Evolutionary conservation across 768 basidiomycete genomes (phyloP).

Genomic region (Lentinula detonsa): DNA sequence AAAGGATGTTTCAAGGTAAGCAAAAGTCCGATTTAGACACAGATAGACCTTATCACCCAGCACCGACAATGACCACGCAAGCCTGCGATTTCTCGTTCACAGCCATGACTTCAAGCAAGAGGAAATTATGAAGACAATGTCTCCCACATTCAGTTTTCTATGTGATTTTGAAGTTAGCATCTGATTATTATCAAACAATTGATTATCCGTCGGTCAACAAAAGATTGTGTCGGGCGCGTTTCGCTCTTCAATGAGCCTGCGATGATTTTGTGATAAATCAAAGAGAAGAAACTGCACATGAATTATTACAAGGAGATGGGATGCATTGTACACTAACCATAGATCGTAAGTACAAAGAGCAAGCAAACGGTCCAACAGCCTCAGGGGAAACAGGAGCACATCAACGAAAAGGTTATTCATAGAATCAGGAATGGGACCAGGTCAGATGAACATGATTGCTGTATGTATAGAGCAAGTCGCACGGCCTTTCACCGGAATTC

Average conservation of each 20-base stretch:
- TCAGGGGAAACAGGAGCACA: neutral
- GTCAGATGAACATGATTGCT: neutral
- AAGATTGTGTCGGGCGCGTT: neutral
- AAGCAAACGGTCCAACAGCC: neutral
- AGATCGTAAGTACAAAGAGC: neutral
- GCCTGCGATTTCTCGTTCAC: conserved; percentile 17
- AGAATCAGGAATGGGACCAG: neutral
- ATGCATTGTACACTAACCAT: neutral
- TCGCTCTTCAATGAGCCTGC: too few relatives aligned
- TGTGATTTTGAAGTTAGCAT: neutral
- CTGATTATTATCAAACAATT: neutral
- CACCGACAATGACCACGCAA: conserved; percentile 42
- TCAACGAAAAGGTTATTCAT: neutral
- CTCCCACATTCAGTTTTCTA: too few relatives aligned
- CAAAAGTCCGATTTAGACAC: neutral
- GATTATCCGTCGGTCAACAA: neutral
- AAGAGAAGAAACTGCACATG: neutral
- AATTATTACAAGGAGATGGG: neutral
- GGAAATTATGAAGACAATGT: neutral
- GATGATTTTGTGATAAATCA: too few relatives aligned
- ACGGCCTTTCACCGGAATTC: conserved; percentile 67
- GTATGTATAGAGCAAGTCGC: neutral
- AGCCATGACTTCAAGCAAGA: neutral
- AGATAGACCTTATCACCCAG: conserved; percentile 27
- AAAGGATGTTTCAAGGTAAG: neutral